Conservation (phyloP, 2,329 filamentous ascomycete genomes). For the Pseudogymnoascus sp. region DNA sequence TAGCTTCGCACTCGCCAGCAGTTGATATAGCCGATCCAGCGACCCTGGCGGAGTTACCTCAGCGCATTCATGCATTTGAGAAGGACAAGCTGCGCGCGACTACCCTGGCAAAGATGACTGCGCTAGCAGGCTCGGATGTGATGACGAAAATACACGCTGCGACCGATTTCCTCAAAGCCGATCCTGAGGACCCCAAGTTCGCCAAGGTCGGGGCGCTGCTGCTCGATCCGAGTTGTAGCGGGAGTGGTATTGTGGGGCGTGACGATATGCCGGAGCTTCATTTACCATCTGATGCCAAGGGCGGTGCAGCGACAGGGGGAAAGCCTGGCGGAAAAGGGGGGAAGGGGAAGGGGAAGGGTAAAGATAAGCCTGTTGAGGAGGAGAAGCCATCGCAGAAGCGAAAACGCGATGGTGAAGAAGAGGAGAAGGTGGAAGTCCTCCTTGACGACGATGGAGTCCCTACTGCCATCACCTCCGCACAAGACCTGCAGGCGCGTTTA, state of each 20-base stretch:
- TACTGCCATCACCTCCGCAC: conserved; percentile 43
- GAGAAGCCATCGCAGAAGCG: conserved; percentile 24
- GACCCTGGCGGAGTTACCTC: conserved; percentile 22
- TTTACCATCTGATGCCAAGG: conserved; percentile 38
- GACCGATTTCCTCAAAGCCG: conserved; percentile 74
- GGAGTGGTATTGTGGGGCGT: conserved; percentile 86
- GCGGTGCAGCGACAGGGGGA: conserved; percentile 26
- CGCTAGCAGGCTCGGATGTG: conserved; percentile 61
- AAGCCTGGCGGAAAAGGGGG: conserved; percentile 8
- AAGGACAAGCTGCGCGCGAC: conserved; percentile 64
- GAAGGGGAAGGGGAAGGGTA: conserved; percentile 18
- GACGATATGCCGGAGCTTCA: conserved; percentile 68
- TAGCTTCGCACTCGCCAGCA: conserved; percentile 35
- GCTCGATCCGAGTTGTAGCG: conserved; percentile 90
- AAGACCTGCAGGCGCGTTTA: conserved; percentile 58
- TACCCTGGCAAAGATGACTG: conserved; percentile 79
- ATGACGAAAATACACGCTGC: conserved; percentile 63
- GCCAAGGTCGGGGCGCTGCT: conserved; percentile 70
- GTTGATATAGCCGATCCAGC: conserved; percentile 29
- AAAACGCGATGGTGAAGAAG: conserved; percentile 23
- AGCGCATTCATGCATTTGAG: conserved; percentile 70
- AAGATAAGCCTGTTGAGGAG: conserved; percentile 13
- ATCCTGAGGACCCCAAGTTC: conserved; percentile 57
- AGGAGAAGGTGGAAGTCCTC: conserved; percentile 31
- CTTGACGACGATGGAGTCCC: conserved; percentile 52